A percentile compares a stretch with the other conserved stretches of the same genome.
Evolutionary conservation across 371 early-diverging fungal species (phyloP).

Genomic region (Chytridium lagenaria): DNA sequence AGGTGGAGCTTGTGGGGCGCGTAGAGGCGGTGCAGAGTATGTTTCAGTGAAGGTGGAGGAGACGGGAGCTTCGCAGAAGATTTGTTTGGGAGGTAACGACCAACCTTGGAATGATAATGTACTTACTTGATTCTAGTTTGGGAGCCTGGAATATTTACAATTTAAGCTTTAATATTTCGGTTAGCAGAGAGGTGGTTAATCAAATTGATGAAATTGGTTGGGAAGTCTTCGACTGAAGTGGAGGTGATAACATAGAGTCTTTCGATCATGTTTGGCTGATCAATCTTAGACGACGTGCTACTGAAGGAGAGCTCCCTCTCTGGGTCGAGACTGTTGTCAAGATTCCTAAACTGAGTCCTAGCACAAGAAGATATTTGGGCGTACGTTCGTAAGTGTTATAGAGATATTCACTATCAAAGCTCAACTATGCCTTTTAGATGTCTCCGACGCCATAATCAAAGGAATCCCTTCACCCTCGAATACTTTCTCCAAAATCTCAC

Average conservation of each 20-base stretch:
- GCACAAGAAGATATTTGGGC: constrained; percentile 29
- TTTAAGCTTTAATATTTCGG: constrained; percentile 3
- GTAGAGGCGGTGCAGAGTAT: too few species aligned
- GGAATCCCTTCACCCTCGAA: constrained; percentile 66
- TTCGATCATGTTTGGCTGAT: constrained; percentile 8
- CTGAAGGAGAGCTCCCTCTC: neutral
- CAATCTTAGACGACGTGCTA: neutral
- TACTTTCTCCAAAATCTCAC: constrained; percentile 72
- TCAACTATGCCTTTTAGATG: constrained; percentile 42
- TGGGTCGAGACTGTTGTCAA: constrained; percentile 30
- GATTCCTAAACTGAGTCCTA: constrained; percentile 27
- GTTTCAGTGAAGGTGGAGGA: too few species aligned
- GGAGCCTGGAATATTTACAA: constrained; percentile 11
- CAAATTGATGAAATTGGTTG: neutral
- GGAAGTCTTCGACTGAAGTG: constrained; percentile 3
- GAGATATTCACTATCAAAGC: neutral
- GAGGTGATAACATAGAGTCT: constrained; percentile 11
- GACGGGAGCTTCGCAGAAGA: too few species aligned
- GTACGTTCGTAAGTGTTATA: constrained; percentile 17
- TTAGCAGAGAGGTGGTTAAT: constrained; percentile 11
- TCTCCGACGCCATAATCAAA: constrained; percentile 62
- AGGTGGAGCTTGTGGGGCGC: too few species aligned
- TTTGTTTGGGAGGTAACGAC: too few species aligned
- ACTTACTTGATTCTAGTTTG: too few species aligned
- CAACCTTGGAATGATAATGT: too few species aligned